These are phyloP conservation scores for Paxillus ammoniavirescens DNA, from an alignment of 768 basidiomycete genomes.

Conservation along the genomic window DNA sequence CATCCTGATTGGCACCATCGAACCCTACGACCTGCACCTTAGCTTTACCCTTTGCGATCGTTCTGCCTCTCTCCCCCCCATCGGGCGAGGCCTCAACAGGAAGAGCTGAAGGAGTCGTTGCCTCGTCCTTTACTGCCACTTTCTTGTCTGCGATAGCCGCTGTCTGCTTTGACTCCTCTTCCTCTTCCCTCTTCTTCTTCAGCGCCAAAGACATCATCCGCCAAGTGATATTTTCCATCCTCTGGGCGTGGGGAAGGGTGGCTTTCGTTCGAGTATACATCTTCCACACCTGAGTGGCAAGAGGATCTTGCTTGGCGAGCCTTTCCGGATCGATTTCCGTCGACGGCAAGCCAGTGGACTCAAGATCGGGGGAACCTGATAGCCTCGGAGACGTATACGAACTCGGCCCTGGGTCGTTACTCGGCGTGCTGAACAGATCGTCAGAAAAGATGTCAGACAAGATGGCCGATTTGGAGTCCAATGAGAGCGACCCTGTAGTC, in stretches of 20 bases:
- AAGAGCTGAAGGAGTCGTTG: conserved; percentile 1
- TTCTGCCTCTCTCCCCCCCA: conserved; percentile 61
- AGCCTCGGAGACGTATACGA: conserved; percentile 64
- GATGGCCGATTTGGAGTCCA: conserved; percentile 60
- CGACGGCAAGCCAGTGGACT: conserved; percentile 38
- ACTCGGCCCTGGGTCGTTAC: conserved; percentile 38
- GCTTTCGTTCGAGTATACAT: conserved; percentile 92
- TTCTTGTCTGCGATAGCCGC: conserved; percentile 7
- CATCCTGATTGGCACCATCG: conserved; percentile 72
- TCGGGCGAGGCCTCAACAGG: conserved; percentile 8
- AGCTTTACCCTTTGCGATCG: conserved; percentile 78
- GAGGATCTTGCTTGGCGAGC: conserved; percentile 80
- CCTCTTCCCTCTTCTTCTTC: conserved; percentile 83
- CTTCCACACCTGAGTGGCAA: conserved; percentile 96
- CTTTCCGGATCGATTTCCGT: conserved; percentile 58
- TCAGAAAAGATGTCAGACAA: conserved; percentile 71
- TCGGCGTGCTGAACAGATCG: conserved; percentile 49
- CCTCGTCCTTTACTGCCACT: conserved; percentile 24
- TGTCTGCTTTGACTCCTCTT: conserved; percentile 36
- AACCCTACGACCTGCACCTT: conserved; percentile 80
- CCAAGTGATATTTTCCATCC: conserved; percentile 99
- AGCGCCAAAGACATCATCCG: conserved; percentile 96
- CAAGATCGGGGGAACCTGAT: conserved; percentile 69
- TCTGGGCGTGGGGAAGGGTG: conserved; percentile 84
- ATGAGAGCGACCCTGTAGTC: conserved; percentile 43